phyloP scores from a whole-genome alignment of 108 stramenopile species.

The Cyclotella choctawhatcheeana region DNA sequence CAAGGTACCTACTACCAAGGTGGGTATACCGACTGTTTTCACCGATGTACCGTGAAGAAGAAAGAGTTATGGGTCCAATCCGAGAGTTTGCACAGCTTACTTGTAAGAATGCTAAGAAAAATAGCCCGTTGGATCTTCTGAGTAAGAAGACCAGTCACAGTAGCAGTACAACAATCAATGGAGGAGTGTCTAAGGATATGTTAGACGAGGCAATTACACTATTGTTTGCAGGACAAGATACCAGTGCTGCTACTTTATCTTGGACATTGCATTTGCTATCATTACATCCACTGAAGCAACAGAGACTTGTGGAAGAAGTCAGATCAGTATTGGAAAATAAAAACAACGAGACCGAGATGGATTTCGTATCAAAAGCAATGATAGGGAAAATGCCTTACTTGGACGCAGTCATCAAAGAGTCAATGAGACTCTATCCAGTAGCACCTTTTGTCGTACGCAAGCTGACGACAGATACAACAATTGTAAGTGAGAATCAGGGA shows the following conservation, averaged over 20 bases:
- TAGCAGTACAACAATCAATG: background rate
- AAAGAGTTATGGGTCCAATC: slow-evolving; percentile 77
- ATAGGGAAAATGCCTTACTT: slow-evolving; percentile 70
- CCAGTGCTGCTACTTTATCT: slow-evolving; percentile 91
- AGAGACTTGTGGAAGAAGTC: slow-evolving; percentile 66
- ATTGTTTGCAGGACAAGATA: slow-evolving; percentile 95
- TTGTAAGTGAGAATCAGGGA: slow-evolving; percentile 22
- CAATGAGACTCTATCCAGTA: slow-evolving; percentile 93
- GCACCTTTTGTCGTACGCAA: slow-evolving; percentile 91
- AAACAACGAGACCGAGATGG: slow-evolving; percentile 2
- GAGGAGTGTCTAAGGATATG: slow-evolving; percentile 55
- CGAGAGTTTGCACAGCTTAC: slow-evolving; percentile 75
- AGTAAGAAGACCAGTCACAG: slow-evolving; percentile 47
- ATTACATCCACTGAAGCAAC: slow-evolving; percentile 72
- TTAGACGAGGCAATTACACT: slow-evolving; percentile 91
- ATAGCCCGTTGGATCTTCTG: slow-evolving; percentile 65
- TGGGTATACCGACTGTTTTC: slow-evolving; percentile 86
- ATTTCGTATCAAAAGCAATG: slow-evolving; percentile 48
- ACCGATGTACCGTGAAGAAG: slow-evolving; percentile 81
- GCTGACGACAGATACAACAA: slow-evolving; percentile 62
- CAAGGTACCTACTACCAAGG: slow-evolving; percentile 84
- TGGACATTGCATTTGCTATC: slow-evolving; percentile 93
- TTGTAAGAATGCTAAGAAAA: slow-evolving; percentile 64
- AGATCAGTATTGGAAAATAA: slow-evolving; percentile 35
- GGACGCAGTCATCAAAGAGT: slow-evolving; percentile 90